Evolutionary conservation across 129 eudicot species (phyloP).

Genomic region (Pittosporum tobira): DNA sequence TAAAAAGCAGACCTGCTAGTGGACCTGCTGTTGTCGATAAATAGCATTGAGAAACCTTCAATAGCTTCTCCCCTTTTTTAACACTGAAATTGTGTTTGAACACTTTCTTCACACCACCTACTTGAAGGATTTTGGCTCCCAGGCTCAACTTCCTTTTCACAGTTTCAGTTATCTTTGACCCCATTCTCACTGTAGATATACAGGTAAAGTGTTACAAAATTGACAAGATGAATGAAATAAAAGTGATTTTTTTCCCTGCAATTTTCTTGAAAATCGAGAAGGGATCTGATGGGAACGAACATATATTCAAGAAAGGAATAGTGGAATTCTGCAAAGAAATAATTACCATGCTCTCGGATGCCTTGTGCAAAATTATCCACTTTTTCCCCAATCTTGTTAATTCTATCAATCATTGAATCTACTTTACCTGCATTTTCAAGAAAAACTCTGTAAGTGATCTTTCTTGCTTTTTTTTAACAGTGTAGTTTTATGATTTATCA

Average conservation of each 20-base stretch:
- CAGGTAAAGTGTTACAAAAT: neutral
- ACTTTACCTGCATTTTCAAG: conserved; percentile 7
- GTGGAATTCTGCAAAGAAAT: neutral
- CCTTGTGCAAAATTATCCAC: conserved; percentile 5
- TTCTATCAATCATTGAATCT: neutral
- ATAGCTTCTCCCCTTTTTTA: conserved; percentile 11
- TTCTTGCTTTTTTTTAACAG: no score
- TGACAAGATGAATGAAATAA: neutral
- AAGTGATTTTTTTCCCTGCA: no score
- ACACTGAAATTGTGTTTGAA: conserved; percentile 7
- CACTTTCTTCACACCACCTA: conserved; percentile 14
- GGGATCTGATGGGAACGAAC: neutral
- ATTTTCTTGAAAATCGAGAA: neutral
- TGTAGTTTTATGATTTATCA: neutral
- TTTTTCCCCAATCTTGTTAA: neutral
- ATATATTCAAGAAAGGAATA: neutral
- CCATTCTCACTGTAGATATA: conserved; percentile 3
- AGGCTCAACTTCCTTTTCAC: conserved; percentile 9
- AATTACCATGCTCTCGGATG: conserved; percentile 13
- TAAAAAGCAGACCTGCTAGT: conserved; percentile 8
- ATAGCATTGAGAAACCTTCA: conserved; percentile 22
- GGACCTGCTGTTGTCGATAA: conserved; percentile 18
- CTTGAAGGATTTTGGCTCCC: conserved; percentile 10
- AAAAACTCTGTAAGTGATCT: neutral
- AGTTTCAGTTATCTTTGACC: conserved; percentile 9